Percentiles rank a stretch among this genome's conserved stretches.
Evolutionary conservation across 176 grass and related monocot species (phyloP).

Genomic region (Lolium perenne): DNA sequence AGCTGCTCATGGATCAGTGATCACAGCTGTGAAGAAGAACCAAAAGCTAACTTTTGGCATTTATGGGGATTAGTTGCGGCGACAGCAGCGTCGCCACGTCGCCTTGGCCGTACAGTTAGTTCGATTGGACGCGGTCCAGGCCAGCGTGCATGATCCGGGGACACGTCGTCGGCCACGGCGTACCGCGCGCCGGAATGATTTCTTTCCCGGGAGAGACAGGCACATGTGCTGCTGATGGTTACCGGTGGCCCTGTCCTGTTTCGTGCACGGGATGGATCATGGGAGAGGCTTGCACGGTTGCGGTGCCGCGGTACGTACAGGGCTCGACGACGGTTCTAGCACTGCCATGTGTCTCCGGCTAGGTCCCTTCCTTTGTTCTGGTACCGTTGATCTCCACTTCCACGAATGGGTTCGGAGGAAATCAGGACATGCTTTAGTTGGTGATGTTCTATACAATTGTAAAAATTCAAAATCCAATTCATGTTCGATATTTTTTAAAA

Average conservation of each 20-base stretch:
- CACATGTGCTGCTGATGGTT: not conserved
- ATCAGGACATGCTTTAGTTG: too few species aligned
- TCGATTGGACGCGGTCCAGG: not conserved
- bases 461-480: too few species aligned
- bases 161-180: slow-evolving; percentile 2
- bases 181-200: not conserved
- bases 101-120: not conserved
- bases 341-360: not conserved
- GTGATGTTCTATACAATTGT: too few species aligned
- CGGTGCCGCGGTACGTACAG: not conserved
- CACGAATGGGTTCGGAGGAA: too few species aligned
- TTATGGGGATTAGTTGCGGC: slow-evolving; percentile 43
- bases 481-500: too few species aligned
- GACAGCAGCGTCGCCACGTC: slow-evolving; percentile 46
- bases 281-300: not conserved
- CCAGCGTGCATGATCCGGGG: not conserved
- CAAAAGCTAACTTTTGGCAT: slow-evolving; percentile 29
- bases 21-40: not conserved
- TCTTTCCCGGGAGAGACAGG: not conserved
- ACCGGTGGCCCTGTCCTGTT: not conserved
- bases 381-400: too few species aligned
- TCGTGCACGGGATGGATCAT: not conserved
- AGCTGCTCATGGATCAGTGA: not conserved
- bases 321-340: not conserved
- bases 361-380: not conserved